Evolutionary conservation across 805 yeast genomes (phyloP).

Genomic region (Ogataea kodamae): DNA sequence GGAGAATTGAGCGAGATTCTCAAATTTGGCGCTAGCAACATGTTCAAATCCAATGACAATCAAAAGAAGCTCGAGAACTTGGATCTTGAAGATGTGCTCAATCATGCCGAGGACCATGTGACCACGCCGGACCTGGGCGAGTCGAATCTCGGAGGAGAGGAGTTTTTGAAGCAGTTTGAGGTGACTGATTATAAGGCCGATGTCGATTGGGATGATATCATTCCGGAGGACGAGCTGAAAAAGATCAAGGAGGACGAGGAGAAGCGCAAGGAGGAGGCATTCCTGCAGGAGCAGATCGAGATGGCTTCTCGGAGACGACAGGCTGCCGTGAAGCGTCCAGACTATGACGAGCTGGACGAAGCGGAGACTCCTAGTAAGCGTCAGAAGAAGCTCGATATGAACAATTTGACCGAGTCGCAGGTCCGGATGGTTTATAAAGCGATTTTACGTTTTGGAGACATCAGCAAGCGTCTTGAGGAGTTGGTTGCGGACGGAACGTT

Average conservation of each 20-base stretch:
- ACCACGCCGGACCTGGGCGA: constrained; percentile 97
- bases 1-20: constrained; percentile 88
- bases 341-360: constrained; percentile 34
- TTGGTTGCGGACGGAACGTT: constrained; percentile 86
- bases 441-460: constrained; percentile 76
- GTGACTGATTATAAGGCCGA: constrained; percentile 98
- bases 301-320: constrained; percentile 79
- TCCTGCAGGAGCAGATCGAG: constrained; percentile 83
- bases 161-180: constrained; percentile 93
- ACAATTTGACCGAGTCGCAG: constrained; percentile 76
- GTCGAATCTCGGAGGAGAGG: constrained; percentile 97
- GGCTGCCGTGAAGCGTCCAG: constrained; percentile 56
- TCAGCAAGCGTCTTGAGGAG: constrained; percentile 74
- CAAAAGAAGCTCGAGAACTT: constrained; percentile 93
- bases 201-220: constrained; percentile 98
- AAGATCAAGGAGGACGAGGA: constrained; percentile 90
- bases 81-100: constrained; percentile 92
- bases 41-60: constrained; percentile 92
- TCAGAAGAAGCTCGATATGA: constrained; percentile 38
- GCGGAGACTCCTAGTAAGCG: constrained; percentile 36
- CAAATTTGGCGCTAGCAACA: constrained; percentile 97
- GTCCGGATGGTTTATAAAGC: constrained; percentile 82
- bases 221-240: constrained; percentile 88
- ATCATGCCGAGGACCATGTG: constrained; percentile 95
- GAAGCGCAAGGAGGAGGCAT: constrained; percentile 80